Evolutionary conservation across 176 grass and related monocot genomes (phyloP), one percentile per base, ranked within the genome.

Genomic region (Eragrostis curvula): DNA sequence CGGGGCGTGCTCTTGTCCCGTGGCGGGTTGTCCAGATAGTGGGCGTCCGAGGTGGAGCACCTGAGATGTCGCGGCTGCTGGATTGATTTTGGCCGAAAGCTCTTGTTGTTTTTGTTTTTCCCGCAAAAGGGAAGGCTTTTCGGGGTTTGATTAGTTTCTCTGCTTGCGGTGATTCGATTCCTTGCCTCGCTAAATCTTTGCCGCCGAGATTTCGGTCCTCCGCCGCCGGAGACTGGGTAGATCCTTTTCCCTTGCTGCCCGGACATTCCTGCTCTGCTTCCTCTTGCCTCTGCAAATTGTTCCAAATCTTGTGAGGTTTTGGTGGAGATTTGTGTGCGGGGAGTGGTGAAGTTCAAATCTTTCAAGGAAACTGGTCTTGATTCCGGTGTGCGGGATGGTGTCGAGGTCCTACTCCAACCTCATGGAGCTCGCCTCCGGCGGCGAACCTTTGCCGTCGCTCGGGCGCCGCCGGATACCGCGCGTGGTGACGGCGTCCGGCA

Each of bases 341-440:
- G 32, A 11, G 47, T 2, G 25, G 72, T 73, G 55, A 75, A 53
- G 70, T 59, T 27, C 56, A 29, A 76, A 75, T 70, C 50, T 73
- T 36, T 67, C n/a, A 40, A 79, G 75, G 41, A 66, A n/a, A 9
- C 72, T 42, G 71, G 28, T 62, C 32, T 28, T 78, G 50, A 42
- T 68, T 41, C 71, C 71, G 24, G 64, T 27, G 40, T 24, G 15
- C 25, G 62, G 52, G 73, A 97, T 98, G 95, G 90, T 89, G 75
- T 98, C 95, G n/a, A 98, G 87, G 79, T 98, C 95, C 71, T 95
- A 94, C 87, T 85, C 95, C 67, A 91, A 98, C 86, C 90, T 98
- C 43, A 42, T 98, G 71, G 95, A 98, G 64, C 87, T 98, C 75
- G 95, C 88, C 73, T 74, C 90, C 77, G 90, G 86, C 70, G 62